Evolutionary conservation across 192 early-diverging fungal genomes (phyloP).

Genomic region (Entophlyctis luteolus): DNA sequence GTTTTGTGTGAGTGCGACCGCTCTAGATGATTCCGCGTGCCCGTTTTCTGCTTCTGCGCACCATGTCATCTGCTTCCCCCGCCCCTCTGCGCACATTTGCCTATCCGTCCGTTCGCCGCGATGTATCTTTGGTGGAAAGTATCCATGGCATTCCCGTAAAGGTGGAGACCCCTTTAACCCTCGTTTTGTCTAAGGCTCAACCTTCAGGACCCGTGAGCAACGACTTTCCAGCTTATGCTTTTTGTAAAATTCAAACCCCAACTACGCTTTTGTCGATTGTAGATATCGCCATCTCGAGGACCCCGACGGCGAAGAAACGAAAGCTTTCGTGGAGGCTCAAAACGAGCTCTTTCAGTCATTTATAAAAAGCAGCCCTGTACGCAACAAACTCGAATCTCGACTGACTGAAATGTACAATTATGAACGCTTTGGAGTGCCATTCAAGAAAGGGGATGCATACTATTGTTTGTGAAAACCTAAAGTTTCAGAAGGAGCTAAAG

Average conservation of each 20-base stretch:
- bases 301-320: slow-evolving; percentile 58
- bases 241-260: background rate
- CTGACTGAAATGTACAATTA: slow-evolving; percentile 59
- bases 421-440: slow-evolving; percentile 48
- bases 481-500: background rate
- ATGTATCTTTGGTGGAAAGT: slow-evolving; percentile 38
- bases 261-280: background rate
- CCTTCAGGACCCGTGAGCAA: slow-evolving; percentile 15
- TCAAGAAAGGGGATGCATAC: slow-evolving; percentile 56
- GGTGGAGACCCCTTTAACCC: background rate
- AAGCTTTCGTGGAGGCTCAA: slow-evolving; percentile 63
- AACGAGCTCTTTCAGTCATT: slow-evolving; percentile 46
- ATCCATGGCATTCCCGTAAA: slow-evolving; percentile 34
- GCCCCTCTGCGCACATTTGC: background rate
- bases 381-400: slow-evolving; percentile 32
- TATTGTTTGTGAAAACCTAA: slow-evolving; percentile 48
- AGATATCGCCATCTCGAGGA: slow-evolving; percentile 54
- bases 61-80: too few relatives aligned
- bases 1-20: too few relatives aligned
- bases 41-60: too few relatives aligned
- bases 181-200: background rate
- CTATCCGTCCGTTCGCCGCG: slow-evolving; percentile 52
- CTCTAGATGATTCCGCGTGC: too few relatives aligned
- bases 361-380: slow-evolving; percentile 31
- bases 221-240: background rate